Evolutionary conservation across 192 early-diverging fungal species (phyloP).

Genomic region (Podila minutissima): DNA sequence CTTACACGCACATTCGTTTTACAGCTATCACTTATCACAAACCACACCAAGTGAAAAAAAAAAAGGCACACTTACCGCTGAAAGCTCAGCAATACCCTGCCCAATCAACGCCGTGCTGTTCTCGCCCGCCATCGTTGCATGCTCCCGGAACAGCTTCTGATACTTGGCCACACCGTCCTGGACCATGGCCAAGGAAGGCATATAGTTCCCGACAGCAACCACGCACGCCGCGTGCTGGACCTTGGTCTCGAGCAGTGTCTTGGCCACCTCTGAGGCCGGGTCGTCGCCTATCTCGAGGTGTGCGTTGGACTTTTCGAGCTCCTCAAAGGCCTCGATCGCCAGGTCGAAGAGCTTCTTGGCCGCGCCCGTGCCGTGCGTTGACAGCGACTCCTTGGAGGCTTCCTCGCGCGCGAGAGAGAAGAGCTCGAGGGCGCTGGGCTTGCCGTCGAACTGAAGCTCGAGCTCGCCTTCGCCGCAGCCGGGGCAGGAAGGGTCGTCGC

Average conservation of each 20-base stretch:
- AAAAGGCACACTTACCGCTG: conserved; percentile 6
- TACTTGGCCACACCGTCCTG: conserved; percentile 42
- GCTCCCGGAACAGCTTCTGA: conserved; percentile 37
- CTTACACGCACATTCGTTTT: too few species aligned
- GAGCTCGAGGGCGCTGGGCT: conserved; percentile 63
- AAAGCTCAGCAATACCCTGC: conserved; percentile 31
- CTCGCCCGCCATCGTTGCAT: neutral
- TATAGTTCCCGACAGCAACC: conserved; percentile 22
- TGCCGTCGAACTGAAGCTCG: conserved; percentile 63
- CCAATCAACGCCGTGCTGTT: conserved; percentile 29
- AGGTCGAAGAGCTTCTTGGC: conserved; percentile 63
- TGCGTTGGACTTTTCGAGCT: conserved; percentile 52
- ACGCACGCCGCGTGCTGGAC: conserved; percentile 44
- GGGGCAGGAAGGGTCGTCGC: conserved; percentile 62
- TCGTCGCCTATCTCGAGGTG: conserved; percentile 52
- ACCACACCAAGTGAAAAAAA: neutral
- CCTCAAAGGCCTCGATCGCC: conserved; percentile 61
- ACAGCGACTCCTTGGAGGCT: neutral
- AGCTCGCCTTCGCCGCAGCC: conserved; percentile 73
- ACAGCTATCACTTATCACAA: neutral
- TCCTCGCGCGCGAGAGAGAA: conserved; percentile 69
- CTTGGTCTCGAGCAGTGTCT: conserved; percentile 21
- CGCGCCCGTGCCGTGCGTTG: conserved; percentile 3
- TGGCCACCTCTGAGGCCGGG: conserved; percentile 17
- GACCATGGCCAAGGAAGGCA: conserved; percentile 35